Evolutionary conservation across 371 early-diverging fungal species (phyloP), one percentile per base, ranked within the genome.

Genomic region (Coelomomyces lativittatus): DNA sequence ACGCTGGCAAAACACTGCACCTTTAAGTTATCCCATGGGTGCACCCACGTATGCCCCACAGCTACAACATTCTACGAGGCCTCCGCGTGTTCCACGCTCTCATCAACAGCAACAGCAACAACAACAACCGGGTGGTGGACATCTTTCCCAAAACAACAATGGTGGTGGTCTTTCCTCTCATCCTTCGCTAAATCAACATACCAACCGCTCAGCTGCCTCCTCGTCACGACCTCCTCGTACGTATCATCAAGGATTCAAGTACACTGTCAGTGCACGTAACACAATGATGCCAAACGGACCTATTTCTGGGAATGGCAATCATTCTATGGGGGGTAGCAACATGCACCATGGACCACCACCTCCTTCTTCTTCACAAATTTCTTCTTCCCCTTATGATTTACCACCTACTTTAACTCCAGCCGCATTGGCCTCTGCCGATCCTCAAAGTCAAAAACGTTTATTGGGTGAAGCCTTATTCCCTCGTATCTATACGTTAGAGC

Each of bases 391-490:
- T 2, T 40, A 36, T 47, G 8, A 5, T n/a, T 26, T 50, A n/a
- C 44, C 50, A 53, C 32, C 36, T 15, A 44, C 19, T 23, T 65
- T 89, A 55, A 83, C 79, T 41, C 82, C 85, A 24, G 82, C 86
- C 24, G 65, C 79, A 32, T 71, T 93, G 39, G 88, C 86, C 37
- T 73, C 81, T 44, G 78, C 83, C 30, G 69, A 81, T 15, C 69
- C 81, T 43, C 90, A 86, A 41, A 67, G 81, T 50, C 92, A 92
- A 70, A 92, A 92, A 77, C 86, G 83, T 56, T 78, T 85, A 69
- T 78, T 96, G 28, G 96, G 96, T 54, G 95, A 96, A 73, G 78
- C 79, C 47, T 71, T 96, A 49, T 96, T 83, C 70, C 91, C 92
- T 28, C 62, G 78, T 39, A 79, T 88, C 47, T 60, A 66, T 52